Percentiles rank a stretch among this genome's conserved stretches.
Evolutionary conservation across 1,284 basidiomycete genomes (phyloP).

Genomic region (Ustilago tritici): DNA sequence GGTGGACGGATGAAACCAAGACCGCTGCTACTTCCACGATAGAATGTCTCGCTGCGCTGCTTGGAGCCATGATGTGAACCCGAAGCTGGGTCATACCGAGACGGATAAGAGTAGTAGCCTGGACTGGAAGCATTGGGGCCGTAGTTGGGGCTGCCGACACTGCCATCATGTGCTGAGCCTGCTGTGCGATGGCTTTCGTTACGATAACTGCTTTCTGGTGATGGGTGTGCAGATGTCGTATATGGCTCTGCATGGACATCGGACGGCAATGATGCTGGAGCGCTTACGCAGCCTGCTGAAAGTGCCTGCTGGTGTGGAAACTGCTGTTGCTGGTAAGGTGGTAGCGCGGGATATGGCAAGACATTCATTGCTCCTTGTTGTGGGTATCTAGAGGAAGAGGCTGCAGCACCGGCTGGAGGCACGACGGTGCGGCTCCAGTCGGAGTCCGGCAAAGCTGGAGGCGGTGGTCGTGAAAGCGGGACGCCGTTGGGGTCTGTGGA

Average conservation of each 20-base stretch:
- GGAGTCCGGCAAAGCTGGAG: conserved; percentile 14
- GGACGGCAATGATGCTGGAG: conserved; percentile 2
- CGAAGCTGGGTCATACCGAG: conserved; percentile 32
- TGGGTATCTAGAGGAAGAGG: conserved; percentile 20
- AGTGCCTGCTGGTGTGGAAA: not conserved
- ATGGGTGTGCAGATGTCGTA: conserved; percentile 17
- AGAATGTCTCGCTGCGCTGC: conserved; percentile 36
- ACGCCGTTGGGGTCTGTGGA: conserved; percentile 1
- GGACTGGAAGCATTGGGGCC: conserved; percentile 18
- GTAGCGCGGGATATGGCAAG: conserved; percentile 3
- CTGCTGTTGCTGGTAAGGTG: conserved; percentile 9
- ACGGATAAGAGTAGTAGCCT: conserved; percentile 26
- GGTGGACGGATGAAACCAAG: conserved; percentile 42
- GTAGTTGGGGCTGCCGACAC: conserved; percentile 33
- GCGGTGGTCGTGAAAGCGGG: conserved; percentile 20
- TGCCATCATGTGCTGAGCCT: conserved; percentile 27
- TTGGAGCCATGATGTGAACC: conserved; percentile 14
- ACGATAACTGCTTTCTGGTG: conserved; percentile 27
- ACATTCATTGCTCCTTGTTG: conserved; percentile 8
- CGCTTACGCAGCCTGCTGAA: not conserved
- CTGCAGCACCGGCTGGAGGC: not conserved
- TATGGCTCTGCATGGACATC: conserved; percentile 13
- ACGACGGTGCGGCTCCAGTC: conserved; percentile 16
- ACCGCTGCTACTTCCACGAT: conserved; percentile 45
- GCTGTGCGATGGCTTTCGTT: conserved; percentile 28